Conservation (phyloP, 2,329 filamentous ascomycete species). For the Aureobasidium sp. region DNA sequence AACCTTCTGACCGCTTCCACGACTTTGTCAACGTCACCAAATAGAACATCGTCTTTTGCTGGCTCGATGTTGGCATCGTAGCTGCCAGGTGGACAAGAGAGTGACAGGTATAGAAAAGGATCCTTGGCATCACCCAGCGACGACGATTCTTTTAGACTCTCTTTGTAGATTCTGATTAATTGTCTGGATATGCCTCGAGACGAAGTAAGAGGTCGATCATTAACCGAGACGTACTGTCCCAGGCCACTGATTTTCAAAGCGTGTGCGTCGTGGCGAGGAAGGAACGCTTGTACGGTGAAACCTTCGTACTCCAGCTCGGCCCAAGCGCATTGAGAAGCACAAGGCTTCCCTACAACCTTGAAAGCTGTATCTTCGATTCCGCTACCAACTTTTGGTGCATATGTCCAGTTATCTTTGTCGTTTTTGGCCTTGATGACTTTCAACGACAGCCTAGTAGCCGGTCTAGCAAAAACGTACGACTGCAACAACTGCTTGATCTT, state of each 20-base stretch:
- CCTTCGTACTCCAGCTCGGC: slow-evolving; percentile 29
- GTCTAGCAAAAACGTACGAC: slow-evolving; percentile 60
- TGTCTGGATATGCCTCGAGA: slow-evolving; percentile 53
- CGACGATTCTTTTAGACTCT: slow-evolving; percentile 33
- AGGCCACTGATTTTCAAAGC: slow-evolving; percentile 33
- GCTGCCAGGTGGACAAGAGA: slow-evolving; percentile 52
- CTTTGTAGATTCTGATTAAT: slow-evolving; percentile 48
- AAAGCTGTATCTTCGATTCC: slow-evolving; percentile 52
- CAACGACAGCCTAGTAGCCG: slow-evolving; percentile 54
- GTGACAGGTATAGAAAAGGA: slow-evolving; percentile 57
- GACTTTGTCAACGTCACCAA: slow-evolving; percentile 48
- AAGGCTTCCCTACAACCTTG: slow-evolving; percentile 54
- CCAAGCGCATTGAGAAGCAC: slow-evolving; percentile 49
- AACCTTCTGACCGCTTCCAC: slow-evolving; percentile 38
- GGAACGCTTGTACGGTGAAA: slow-evolving; percentile 50
- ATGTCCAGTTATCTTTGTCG: slow-evolving; percentile 52
- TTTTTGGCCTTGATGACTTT: slow-evolving; percentile 49
- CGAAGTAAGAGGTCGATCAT: slow-evolving; percentile 56
- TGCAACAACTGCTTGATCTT: slow-evolving; percentile 55
- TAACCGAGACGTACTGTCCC: slow-evolving; percentile 58
- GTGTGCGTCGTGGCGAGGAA: slow-evolving; percentile 47
- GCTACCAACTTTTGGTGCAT: slow-evolving; percentile 48
- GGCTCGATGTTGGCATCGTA: slow-evolving; percentile 70
- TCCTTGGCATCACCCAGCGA: slow-evolving; percentile 35
- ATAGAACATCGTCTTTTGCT: slow-evolving; percentile 64